These are phyloP conservation scores for Vaccinium vitisidaea DNA, from an alignment of 148 eudicot species.

Conservation along the genomic window DNA sequence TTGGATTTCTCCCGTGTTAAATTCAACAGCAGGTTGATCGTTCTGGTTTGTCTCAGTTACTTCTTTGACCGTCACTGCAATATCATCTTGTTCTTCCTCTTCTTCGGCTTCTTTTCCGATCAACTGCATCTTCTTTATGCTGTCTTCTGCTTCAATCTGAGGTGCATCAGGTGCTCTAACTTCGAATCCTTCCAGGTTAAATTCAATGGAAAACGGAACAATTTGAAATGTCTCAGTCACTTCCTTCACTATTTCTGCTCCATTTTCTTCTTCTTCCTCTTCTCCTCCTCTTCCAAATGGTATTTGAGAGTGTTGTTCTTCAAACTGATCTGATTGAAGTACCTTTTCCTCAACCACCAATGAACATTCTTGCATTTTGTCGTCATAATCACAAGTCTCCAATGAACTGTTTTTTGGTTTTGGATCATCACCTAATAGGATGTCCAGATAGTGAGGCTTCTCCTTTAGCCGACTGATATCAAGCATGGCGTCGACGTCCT, in stretches of 20 bases:
- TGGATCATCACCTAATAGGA: constrained; percentile 7
- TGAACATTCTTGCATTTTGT: not conserved
- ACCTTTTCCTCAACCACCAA: not conserved
- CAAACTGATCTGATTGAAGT: not conserved
- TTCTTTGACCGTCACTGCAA: not conserved
- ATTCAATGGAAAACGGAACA: not conserved
- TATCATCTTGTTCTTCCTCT: not conserved
- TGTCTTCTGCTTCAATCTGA: not conserved
- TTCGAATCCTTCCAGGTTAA: not conserved
- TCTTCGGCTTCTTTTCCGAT: not conserved
- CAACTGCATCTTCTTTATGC: not conserved
- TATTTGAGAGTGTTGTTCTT: not conserved
- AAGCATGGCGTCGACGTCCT: constrained; percentile 1
- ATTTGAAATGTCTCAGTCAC: not conserved
- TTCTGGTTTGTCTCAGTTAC: not conserved
- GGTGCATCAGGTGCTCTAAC: not conserved
- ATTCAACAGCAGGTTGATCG: not conserved
- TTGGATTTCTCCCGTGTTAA: not conserved
- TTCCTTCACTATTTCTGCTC: not conserved
- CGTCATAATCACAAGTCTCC: not conserved
- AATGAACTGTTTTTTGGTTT: not conserved
- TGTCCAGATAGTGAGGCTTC: not conserved
- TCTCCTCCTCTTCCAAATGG: not conserved
- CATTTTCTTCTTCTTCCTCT: not conserved
- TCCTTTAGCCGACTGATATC: not conserved